phyloP scores from a whole-genome alignment of 768 basidiomycete species.

The Suillus bovinus region DNA sequence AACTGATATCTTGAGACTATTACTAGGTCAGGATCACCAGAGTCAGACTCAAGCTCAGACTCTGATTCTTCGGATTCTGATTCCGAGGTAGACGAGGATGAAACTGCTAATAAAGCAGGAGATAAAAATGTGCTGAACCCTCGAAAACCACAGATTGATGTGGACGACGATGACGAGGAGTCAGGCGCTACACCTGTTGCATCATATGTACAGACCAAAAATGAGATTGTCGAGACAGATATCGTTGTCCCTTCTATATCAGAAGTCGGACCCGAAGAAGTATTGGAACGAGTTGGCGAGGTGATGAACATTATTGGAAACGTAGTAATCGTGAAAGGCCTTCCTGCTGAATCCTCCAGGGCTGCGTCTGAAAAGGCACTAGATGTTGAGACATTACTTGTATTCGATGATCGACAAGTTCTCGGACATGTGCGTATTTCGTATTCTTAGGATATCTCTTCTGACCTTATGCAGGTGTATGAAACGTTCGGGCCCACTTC shows the following conservation, averaged over 20 bases:
- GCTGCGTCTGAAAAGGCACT: constrained; percentile 63
- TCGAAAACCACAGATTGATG: constrained; percentile 20
- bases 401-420: constrained; percentile 88
- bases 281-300: constrained; percentile 75
- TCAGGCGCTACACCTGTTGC: constrained; percentile 39
- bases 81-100: constrained; percentile 25
- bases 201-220: constrained; percentile 62
- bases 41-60: constrained; percentile 40
- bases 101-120: constrained; percentile 15
- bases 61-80: constrained; percentile 21
- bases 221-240: constrained; percentile 63
- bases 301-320: constrained; percentile 73
- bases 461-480: constrained; percentile 58
- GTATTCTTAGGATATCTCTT: constrained; percentile 8
- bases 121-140: neutral
- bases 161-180: constrained; percentile 64
- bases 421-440: constrained; percentile 75
- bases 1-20: constrained; percentile 26
- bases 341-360: constrained; percentile 41
- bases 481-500: constrained; percentile 96
- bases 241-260: constrained; percentile 63
- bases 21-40: constrained; percentile 32
- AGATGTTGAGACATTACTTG: constrained; percentile 88
- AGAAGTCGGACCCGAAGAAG: constrained; percentile 62
- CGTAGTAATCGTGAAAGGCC: constrained; percentile 72